phyloP scores from a whole-genome alignment of 2,329 filamentous ascomycete genomes.

The Phialemonium atrogriseum region DNA sequence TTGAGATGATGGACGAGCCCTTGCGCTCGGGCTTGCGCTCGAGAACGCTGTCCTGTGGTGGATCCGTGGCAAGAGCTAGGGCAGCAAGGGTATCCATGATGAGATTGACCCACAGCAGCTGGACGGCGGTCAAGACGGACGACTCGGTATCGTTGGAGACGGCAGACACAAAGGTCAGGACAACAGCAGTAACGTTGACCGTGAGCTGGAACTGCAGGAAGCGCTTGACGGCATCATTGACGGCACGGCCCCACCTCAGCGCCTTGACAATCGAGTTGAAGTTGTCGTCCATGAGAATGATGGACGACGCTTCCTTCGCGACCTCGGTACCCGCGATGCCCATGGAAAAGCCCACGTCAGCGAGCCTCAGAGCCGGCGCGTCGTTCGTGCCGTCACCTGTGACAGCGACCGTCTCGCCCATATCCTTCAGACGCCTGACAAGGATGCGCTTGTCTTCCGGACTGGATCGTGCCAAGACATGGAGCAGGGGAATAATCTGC shows the following conservation, averaged over 20 bases:
- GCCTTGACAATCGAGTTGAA: conserved; percentile 82
- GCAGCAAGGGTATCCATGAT: conserved; percentile 97
- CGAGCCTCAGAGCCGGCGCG: conserved; percentile 70
- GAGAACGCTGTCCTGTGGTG: conserved; percentile 73
- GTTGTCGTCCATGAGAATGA: conserved; percentile 83
- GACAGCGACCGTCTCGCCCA: conserved; percentile 71
- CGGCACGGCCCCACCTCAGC: conserved; percentile 69
- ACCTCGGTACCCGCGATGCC: conserved; percentile 77
- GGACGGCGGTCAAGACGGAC: conserved; percentile 79
- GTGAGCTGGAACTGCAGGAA: conserved; percentile 73
- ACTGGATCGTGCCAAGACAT: conserved; percentile 66
- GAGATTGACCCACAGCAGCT: conserved; percentile 91
- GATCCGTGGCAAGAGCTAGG: conserved; percentile 80
- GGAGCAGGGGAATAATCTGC: conserved; percentile 58
- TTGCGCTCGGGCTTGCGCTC: conserved; percentile 62
- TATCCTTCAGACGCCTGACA: conserved; percentile 61
- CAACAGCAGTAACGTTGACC: conserved; percentile 86
- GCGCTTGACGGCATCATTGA: conserved; percentile 70
- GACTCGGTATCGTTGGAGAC: conserved; percentile 60
- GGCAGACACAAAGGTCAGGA: conserved; percentile 80
- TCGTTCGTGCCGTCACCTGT: conserved; percentile 82
- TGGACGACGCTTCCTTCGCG: conserved; percentile 76
- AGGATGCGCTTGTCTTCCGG: conserved; percentile 71
- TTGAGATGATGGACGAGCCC: conserved; percentile 60
- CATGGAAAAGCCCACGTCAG: conserved; percentile 81